Evolutionary conservation across 257 asterid species (phyloP), one percentile per base, ranked within the genome.

Genomic region (Gardenia jasminoides): DNA sequence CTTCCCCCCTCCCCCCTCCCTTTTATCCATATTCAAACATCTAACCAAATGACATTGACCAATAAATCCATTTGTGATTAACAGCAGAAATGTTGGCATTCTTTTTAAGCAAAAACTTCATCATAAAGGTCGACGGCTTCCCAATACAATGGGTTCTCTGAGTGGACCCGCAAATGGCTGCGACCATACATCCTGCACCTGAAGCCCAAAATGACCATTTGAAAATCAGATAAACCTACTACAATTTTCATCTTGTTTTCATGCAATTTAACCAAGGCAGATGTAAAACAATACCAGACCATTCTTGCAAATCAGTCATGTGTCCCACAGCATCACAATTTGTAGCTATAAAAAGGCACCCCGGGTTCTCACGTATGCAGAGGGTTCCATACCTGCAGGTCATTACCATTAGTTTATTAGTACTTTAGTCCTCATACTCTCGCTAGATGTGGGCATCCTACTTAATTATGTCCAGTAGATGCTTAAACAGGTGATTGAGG

Each of bases 121-220:
- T 94, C 87, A 94, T 84, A 85, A 94, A 91, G 61, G 97, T 90
- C 26, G 99, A 93, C 50, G 99, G 99, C 79, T 94, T 94, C 86
- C 99, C 99, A 78, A 90, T 74, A 93, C 91, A 76, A 84, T 80
- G 41, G 99, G 99, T 66, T 93, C 96, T 85, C 81, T 91, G 85
- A 65, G 98, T 90, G 72, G 99, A 65, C 26, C 98, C 97, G 46
- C 99, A 88, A 70, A 94, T 65, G 82, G 98, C 99, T 80, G 91
- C 96, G 82, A 94, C 97, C 98, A 94, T 93, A 77, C 99, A 94
- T 82, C 99, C 99, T 2, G 98, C 99, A 52, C 98, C 98, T 92
- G 90, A 76, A 83, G 47, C 72, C 86, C 28, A 84, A 74, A 68
- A 66, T 69, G 28, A 67, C 66, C 67, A 44, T 58, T 44, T 24